Base-by-base conservation (phyloP, 2,329 filamentous ascomycete genomes). In the Xylariaceae sp. region DNA sequence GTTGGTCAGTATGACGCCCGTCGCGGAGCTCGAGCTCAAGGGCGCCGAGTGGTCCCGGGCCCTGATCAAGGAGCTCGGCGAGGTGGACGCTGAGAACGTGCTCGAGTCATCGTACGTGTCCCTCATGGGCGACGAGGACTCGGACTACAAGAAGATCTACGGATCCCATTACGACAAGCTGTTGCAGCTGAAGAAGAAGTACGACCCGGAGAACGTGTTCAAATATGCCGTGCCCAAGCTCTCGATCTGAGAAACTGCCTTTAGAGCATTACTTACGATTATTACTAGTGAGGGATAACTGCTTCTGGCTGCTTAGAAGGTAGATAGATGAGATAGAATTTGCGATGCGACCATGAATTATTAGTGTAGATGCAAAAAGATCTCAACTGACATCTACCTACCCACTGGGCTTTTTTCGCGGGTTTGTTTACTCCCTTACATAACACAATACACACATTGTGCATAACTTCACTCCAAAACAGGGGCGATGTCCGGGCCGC, bases 171-270 rank as follows among this genome's bases (percentile, higher is more conserved):
- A 55, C 29, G 41, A 47, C 3, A 41, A 29, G 16, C 35, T 52
- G 19, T 36, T 54, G 30, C 44, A 17, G 34, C 38, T 63, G 29
- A 62, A 67, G 46, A 50, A 49, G 38, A 50, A 57, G 30, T 60
- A 61, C 32, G 63, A 66, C 29, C 57, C 61, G 0, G 40, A 55
- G 3, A 62, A 64, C 41, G 51, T 61, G 2, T 67, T 66, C 40
- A 60, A 52, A 28, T 39, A 51, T 17, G 43, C 48, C 3, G 40
- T 52, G 9, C 50, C 48, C 32, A 35, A 31, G 19, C 40, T 46
- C 21, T 27, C 26, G 7, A 13, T 35, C 33, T 43, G 40, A 43
- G 28, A 6, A 11, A 6, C 11, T 24, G 6, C 7, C 7, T 11
- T 7, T 24, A 24, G 21, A 24, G 21, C 21, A 24, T 24, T 24